Conservation (phyloP, 176 grass and related monocot genomes). For the Chloris gayana region DNA sequence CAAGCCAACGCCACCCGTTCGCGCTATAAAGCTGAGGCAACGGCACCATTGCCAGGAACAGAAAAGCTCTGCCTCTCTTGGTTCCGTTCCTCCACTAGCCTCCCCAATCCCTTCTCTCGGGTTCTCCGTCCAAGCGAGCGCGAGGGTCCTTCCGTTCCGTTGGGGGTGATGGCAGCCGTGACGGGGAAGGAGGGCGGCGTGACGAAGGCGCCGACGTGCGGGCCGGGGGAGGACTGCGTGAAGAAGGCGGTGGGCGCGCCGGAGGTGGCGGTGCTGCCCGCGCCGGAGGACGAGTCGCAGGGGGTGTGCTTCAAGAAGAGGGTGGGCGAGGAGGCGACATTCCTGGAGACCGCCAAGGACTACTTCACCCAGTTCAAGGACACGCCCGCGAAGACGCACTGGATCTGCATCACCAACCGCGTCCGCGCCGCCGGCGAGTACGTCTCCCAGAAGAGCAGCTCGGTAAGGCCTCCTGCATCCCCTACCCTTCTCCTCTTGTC, state of each 20-base stretch:
- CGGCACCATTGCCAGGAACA: conserved; percentile 34
- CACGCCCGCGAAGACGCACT: conserved; percentile 52
- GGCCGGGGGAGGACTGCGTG: not conserved
- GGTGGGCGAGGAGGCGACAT: conserved; percentile 27
- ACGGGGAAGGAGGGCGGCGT: conserved; percentile 19
- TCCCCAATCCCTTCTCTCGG: not conserved
- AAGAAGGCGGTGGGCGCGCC: not conserved
- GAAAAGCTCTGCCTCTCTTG: conserved; percentile 1
- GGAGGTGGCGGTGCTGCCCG: not conserved
- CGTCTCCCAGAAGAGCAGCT: conserved; percentile 34
- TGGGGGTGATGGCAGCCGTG: not conserved
- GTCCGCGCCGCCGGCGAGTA: conserved; percentile 42
- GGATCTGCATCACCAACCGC: conserved; percentile 66
- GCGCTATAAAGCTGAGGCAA: conserved; percentile 33
- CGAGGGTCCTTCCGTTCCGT: not conserved
- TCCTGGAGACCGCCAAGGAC: conserved; percentile 52
- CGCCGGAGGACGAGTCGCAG: not conserved
- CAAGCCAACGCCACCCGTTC: conserved; percentile 14
- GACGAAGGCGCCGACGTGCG: not conserved
- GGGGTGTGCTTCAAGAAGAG: conserved; percentile 54
- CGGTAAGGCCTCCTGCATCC: not conserved
- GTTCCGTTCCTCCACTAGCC: conserved; percentile 2
- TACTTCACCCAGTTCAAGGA: conserved; percentile 59
- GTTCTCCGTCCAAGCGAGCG: not conserved
- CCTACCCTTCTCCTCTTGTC: not conserved